Conservation (phyloP, 2,329 filamentous ascomycete genomes). For the Knufia petricola region DNA sequence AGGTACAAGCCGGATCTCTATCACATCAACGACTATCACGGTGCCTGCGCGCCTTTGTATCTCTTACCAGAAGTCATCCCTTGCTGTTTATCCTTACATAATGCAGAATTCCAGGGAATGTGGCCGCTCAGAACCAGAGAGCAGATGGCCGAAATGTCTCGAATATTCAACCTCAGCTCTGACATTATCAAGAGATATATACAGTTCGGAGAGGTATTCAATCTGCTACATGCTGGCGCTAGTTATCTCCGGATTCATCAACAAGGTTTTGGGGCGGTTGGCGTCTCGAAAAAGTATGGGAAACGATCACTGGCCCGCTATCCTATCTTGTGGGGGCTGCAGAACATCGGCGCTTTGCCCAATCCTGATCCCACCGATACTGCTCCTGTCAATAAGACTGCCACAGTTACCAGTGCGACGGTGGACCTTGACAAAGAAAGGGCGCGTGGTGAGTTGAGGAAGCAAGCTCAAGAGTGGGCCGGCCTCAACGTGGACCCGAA, state of each 20-base stretch:
- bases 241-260: slow-evolving; percentile 59
- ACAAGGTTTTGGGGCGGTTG: slow-evolving; percentile 58
- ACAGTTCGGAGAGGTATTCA: slow-evolving; percentile 61
- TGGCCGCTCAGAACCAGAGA: slow-evolving; percentile 57
- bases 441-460: slow-evolving; percentile 43
- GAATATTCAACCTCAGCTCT: slow-evolving; percentile 52
- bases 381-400: slow-evolving; percentile 48
- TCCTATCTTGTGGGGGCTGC: slow-evolving; percentile 59
- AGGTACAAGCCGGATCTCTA: slow-evolving; percentile 56
- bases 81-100: slow-evolving; percentile 55
- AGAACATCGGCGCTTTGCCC: slow-evolving; percentile 52
- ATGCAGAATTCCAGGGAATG: slow-evolving; percentile 59
- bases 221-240: slow-evolving; percentile 56
- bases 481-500: slow-evolving; percentile 51
- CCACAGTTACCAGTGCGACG: slow-evolving; percentile 39
- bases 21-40: slow-evolving; percentile 59
- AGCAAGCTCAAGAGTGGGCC: slow-evolving; percentile 59
- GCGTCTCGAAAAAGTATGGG: slow-evolving; percentile 59
- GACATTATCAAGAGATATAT: slow-evolving; percentile 52
- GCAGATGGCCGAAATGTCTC: slow-evolving; percentile 54
- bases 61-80: slow-evolving; percentile 54
- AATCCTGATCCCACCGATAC: slow-evolving; percentile 59
- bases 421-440: slow-evolving; percentile 49
- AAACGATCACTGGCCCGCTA: slow-evolving; percentile 57
- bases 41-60: slow-evolving; percentile 54